Percentiles rank a stretch among this genome's conserved stretches.
Evolutionary conservation across 306 rosid genomes (phyloP).

Genomic region (Ochetophila trinervis): DNA sequence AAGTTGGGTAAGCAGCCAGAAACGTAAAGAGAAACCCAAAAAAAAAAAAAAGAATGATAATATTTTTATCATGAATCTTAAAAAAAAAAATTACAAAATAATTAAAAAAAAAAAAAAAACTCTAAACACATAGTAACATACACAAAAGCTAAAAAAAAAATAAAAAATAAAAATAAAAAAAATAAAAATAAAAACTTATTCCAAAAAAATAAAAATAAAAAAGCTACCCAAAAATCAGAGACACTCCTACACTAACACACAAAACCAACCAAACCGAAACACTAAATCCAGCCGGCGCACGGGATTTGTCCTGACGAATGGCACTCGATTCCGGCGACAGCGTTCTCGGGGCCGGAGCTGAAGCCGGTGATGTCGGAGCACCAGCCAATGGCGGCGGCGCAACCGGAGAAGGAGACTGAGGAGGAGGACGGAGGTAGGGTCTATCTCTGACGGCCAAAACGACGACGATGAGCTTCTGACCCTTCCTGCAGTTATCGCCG

Average conservation of each 20-base stretch:
- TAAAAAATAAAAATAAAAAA: background rate
- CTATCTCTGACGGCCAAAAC: constrained; percentile 44
- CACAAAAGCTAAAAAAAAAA: background rate
- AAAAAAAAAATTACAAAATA: no score
- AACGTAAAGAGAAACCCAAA: no score
- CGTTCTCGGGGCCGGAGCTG: background rate
- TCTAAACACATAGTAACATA: background rate
- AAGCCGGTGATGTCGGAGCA: background rate
- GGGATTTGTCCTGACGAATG: background rate
- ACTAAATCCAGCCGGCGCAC: constrained; percentile 2
- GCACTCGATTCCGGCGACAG: constrained; percentile 1
- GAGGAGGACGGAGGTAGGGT: constrained; percentile 4
- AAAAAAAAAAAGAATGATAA: no score
- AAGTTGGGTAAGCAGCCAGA: no score
- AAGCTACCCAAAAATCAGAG: constrained; percentile 19
- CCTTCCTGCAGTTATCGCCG: constrained; percentile 39
- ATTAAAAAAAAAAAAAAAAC: no score
- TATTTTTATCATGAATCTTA: no score
- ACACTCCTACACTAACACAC: constrained; percentile 18
- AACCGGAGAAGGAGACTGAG: constrained; percentile 3
- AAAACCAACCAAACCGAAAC: constrained; percentile 20
- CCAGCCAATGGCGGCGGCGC: background rate
- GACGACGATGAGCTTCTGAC: constrained; percentile 45
- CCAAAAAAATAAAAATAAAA: background rate
- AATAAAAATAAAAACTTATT: no score